Evolutionary conservation across 805 yeast genomes (phyloP), one percentile per base, ranked within the genome.

Genomic region (Ogataea methylovora): DNA sequence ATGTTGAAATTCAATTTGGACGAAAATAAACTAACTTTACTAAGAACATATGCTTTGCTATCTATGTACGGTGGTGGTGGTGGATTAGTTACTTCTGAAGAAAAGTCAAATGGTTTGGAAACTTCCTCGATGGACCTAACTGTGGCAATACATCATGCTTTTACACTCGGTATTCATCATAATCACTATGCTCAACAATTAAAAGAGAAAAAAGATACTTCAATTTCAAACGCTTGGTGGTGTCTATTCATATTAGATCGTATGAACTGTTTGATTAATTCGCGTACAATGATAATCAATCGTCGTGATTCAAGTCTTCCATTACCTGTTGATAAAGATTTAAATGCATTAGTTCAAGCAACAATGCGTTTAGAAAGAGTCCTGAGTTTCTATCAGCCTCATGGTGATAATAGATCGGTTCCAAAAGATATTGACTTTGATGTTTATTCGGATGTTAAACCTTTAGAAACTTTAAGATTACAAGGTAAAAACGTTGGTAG

Each of bases 41-140:
- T 61, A 17, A 41, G 65, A 19, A 52, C 56, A 5, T 51, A 61
- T 33, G 60, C 65, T 5, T 46, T 63, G 24, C 33, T 63, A 22
- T 58, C 65, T 2, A 39, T 62, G 25, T 65, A 62, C 25, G 53
- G 61, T 7, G 64, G 61, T 31, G 67, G 67, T 7, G 56, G 60
- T 8, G 60, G 53, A 23, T n/a, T 17, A 6, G 13, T 12, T 8
- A 10, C 30, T 17, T 16, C 14, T 18, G 18, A 28, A 17, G 34
- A 32, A 7, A 27, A 20, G n/a, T 13, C 26, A 3, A 32, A 34
- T 8, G 32, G 31, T 10, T 44, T 59, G 11, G 66, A 58, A 24
- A 51, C 50, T 23, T 51, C 61, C 12, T 60, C 65, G 22, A 46
- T 58, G 21, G 64, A 61, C 39, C 42, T 62, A 9, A 56, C 54